Percentiles rank a stretch among this genome's conserved stretches.
Evolutionary conservation across 345 rosid genomes (phyloP).

Genomic region (Pistacia integerrima): DNA sequence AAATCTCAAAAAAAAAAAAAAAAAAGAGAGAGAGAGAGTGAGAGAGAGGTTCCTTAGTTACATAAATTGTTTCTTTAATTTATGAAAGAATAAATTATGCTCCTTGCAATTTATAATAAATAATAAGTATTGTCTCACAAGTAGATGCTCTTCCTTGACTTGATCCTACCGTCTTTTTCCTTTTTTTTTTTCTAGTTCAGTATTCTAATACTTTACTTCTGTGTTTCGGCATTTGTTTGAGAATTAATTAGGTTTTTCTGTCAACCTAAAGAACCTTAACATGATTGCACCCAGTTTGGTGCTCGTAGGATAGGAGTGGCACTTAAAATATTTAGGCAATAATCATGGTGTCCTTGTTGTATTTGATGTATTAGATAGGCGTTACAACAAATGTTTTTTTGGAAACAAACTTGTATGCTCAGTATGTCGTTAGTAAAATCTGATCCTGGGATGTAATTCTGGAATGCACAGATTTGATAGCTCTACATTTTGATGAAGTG

Average conservation of each 20-base stretch:
- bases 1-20: too few species aligned
- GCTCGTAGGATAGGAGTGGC: background rate
- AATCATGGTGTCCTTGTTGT: too few species aligned
- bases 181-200: background rate
- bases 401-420: background rate
- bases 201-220: background rate
- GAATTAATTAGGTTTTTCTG: background rate
- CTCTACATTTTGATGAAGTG: background rate
- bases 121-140: too few species aligned
- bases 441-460: background rate
- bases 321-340: too few species aligned
- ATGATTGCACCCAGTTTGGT: background rate
- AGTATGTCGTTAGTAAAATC: background rate
- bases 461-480: background rate
- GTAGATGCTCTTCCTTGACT: background rate
- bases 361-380: background rate
- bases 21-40: too few species aligned
- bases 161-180: background rate
- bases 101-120: too few species aligned
- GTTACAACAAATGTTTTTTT: background rate
- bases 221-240: background rate
- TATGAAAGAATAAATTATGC: too few species aligned
- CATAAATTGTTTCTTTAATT: too few species aligned
- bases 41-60: too few species aligned
- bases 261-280: background rate